phyloP scores from a whole-genome alignment of 2,329 filamentous ascomycete genomes.

The Colletotrichum higginsianum region DNA sequence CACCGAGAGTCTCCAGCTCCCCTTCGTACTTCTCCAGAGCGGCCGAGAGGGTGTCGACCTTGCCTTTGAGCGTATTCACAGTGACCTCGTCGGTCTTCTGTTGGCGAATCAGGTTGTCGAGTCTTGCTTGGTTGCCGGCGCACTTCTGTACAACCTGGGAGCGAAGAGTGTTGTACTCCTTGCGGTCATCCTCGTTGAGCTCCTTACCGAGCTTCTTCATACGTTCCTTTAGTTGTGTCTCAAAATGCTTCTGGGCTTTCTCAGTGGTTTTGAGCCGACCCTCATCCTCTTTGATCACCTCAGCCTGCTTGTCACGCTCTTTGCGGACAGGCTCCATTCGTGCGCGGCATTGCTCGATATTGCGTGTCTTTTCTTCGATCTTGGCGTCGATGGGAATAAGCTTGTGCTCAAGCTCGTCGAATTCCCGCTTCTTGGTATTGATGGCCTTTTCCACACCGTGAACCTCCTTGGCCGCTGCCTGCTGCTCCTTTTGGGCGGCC shows the following conservation, averaged over 20 bases:
- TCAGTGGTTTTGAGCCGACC: slow-evolving; percentile 88
- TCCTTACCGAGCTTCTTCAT: slow-evolving; percentile 90
- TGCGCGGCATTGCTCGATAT: slow-evolving; percentile 77
- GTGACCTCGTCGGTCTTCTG: slow-evolving; percentile 93
- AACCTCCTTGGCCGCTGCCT: slow-evolving; percentile 81
- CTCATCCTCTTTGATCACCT: slow-evolving; percentile 79
- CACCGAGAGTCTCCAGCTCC: slow-evolving; percentile 78
- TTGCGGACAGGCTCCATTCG: slow-evolving; percentile 80
- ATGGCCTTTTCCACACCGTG: slow-evolving; percentile 88
- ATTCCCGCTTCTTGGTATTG: slow-evolving; percentile 86
- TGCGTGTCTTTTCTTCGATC: slow-evolving; percentile 81
- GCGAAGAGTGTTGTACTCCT: slow-evolving; percentile 89
- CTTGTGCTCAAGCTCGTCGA: slow-evolving; percentile 88
- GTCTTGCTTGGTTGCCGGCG: slow-evolving; percentile 83
- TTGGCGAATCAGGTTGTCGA: slow-evolving; percentile 90
- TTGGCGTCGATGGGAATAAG: slow-evolving; percentile 95
- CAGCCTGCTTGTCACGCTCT: slow-evolving; percentile 81
- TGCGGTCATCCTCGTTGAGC: slow-evolving; percentile 87
- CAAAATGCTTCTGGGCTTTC: slow-evolving; percentile 90
- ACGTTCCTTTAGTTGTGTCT: slow-evolving; percentile 87
- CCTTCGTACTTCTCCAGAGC: slow-evolving; percentile 80
- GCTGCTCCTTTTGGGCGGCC: slow-evolving; percentile 86
- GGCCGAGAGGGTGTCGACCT: slow-evolving; percentile 84
- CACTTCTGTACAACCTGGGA: slow-evolving; percentile 88
- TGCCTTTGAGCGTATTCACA: slow-evolving; percentile 89